Base-by-base conservation (phyloP, 225 moss, liverwort and hornwort genomes). In the Anthoceros angustus region DNA sequence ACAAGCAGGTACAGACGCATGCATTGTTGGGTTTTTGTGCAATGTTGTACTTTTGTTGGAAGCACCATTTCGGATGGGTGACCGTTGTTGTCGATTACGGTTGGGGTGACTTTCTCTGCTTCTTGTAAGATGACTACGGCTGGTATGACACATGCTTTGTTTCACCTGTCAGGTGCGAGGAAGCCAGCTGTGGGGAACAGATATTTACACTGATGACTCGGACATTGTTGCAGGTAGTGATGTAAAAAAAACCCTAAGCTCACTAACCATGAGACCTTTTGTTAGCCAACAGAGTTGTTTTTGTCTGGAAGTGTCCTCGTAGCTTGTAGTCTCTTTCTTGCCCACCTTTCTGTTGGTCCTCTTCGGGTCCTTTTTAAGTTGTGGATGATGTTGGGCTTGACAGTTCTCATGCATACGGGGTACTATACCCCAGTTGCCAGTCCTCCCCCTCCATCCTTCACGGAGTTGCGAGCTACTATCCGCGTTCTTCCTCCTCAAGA, bases 141-240 rank as follows among this genome's bases (percentile, higher is more conserved):
- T 66, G 39, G 42, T 21, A 42, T 66, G 5, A 39, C 40, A 43
- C 67, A 21, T 26, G 32, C 46, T 9, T 64, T 68, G 15, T 68
- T 20, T 77, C 39, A n/a, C 9, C 6, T 50, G 5, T 60, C 74
- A 85, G 84, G 79, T 85, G 65, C 85, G 83, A 73, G 95, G 95
- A n/a, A 89, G 95, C 74, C 95, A 98, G 70, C 82, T 98, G 11
- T 98, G 95, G 95, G 95, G 95, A 70, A 89, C 95, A 62, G 92
- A 98, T 68, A 70, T 83, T 42, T 98, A 98, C 77, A 92, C 95
- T 38, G 89, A 98, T 60, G 95, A 98, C 70, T 98, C 95, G 5
- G 95, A 98, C 73, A 80, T 98, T 50, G 95, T 98, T 70, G 95
- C 95, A 75, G 84, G 84, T 82, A 77, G 6, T 50, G 15, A 14